Evolutionary conservation across 2,329 filamentous ascomycete genomes (phyloP).

Genomic region (Xylaria sp.): DNA sequence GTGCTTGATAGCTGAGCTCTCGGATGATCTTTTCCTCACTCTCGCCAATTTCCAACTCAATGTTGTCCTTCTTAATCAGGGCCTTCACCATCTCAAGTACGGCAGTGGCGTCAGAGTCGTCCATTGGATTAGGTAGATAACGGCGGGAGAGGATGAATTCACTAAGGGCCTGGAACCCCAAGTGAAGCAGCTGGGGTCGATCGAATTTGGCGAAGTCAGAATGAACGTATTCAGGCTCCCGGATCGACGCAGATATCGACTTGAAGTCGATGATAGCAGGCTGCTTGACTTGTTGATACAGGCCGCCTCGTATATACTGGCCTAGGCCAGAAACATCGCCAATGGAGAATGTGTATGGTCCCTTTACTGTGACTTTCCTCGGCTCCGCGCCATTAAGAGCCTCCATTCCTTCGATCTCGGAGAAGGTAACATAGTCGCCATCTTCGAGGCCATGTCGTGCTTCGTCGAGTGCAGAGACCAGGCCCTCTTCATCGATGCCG

Average conservation of each 20-base stretch:
- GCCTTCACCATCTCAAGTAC: slow-evolving; percentile 69
- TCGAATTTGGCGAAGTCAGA: slow-evolving; percentile 99
- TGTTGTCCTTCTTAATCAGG: slow-evolving; percentile 67
- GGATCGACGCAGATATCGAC: slow-evolving; percentile 68
- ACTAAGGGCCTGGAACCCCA: slow-evolving; percentile 89
- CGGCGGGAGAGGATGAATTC: slow-evolving; percentile 72
- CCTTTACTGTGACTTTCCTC: slow-evolving; percentile 88
- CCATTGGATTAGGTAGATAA: slow-evolving; percentile 74
- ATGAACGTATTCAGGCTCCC: slow-evolving; percentile 82
- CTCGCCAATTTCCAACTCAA: slow-evolving; percentile 81
- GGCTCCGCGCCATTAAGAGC: slow-evolving; percentile 76
- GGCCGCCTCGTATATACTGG: slow-evolving; percentile 79
- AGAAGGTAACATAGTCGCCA: slow-evolving; percentile 93
- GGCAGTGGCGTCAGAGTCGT: slow-evolving; percentile 75
- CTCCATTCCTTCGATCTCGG: slow-evolving; percentile 90
- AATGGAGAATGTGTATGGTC: slow-evolving; percentile 95
- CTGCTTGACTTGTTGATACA: slow-evolving; percentile 98
- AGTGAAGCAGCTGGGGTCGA: slow-evolving; percentile 82
- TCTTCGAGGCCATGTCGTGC: slow-evolving; percentile 92
- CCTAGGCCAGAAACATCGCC: slow-evolving; percentile 86
- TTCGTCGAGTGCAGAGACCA: slow-evolving; percentile 92
- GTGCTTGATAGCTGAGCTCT: slow-evolving; percentile 91
- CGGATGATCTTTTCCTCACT: slow-evolving; percentile 92
- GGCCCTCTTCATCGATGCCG: slow-evolving; percentile 78
- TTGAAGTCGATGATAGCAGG: slow-evolving; percentile 90